These are phyloP conservation scores for Candida morakotiae DNA, from an alignment of 805 yeast genomes.

Conservation along the genomic window DNA sequence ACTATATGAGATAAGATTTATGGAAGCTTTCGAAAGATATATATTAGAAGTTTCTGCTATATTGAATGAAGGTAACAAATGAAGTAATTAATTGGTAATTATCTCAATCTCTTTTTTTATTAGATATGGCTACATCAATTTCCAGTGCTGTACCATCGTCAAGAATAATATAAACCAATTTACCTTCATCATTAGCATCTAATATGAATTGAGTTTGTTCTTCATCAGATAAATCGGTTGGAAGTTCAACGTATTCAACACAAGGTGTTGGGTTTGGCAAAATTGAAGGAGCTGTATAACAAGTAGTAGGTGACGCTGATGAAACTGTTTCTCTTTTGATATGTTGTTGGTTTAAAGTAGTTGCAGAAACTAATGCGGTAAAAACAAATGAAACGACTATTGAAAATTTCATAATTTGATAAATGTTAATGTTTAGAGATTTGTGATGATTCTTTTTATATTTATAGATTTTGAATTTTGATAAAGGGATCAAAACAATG, in stretches of 20 bases:
- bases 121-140: background rate
- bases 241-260: background rate
- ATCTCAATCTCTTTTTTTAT: background rate
- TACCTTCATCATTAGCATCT: background rate
- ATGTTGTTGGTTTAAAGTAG: background rate
- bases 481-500: too few species aligned
- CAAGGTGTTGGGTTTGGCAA: background rate
- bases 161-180: background rate
- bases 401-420: slow-evolving; percentile 1
- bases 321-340: background rate
- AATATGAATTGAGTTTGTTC: background rate
- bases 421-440: too few species aligned
- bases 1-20: slow-evolving; percentile 87
- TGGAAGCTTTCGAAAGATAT: slow-evolving; percentile 97
- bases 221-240: background rate
- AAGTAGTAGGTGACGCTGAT: background rate
- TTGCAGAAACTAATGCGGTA: background rate
- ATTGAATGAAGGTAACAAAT: slow-evolving; percentile 38
- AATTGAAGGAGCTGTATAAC: background rate
- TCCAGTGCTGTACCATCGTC: background rate
- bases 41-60: slow-evolving; percentile 89
- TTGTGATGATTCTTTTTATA: too few species aligned
- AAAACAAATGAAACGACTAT: background rate
- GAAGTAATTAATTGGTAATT: slow-evolving; percentile 1
- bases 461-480: too few species aligned